These are phyloP conservation scores for Sungouiozyma ichnusensis DNA, from an alignment of 805 yeast species.

Conservation along the genomic window DNA sequence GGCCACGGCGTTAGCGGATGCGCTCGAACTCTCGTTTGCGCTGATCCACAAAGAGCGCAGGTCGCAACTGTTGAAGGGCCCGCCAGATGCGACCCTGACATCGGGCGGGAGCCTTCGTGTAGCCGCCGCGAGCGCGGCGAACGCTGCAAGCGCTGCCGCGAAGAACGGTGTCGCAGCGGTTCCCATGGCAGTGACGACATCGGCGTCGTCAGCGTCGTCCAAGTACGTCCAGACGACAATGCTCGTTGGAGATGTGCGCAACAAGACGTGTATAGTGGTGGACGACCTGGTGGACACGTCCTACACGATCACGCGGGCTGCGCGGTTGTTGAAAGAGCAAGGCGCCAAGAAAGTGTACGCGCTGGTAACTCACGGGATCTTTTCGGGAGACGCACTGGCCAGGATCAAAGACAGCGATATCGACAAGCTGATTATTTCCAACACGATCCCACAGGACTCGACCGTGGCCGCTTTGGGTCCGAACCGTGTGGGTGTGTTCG, in stretches of 20 bases:
- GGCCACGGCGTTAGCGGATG: slow-evolving; percentile 90
- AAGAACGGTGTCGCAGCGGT: not conserved
- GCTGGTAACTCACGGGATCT: slow-evolving; percentile 83
- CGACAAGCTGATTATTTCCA: slow-evolving; percentile 80
- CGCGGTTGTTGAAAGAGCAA: slow-evolving; percentile 80
- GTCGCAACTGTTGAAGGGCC: slow-evolving; percentile 31
- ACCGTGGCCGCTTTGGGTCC: slow-evolving; percentile 41
- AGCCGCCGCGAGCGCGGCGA: slow-evolving; percentile 5
- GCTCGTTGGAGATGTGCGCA: slow-evolving; percentile 92
- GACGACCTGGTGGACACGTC: slow-evolving; percentile 95
- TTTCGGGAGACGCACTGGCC: slow-evolving; percentile 81
- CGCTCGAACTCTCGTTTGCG: slow-evolving; percentile 80
- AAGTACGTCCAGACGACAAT: slow-evolving; percentile 65
- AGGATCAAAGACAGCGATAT: slow-evolving; percentile 58
- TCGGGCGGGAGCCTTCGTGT: slow-evolving; percentile 16
- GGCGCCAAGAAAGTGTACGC: slow-evolving; percentile 86
- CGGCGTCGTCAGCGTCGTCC: slow-evolving; percentile 9
- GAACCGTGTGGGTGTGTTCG: slow-evolving; percentile 65
- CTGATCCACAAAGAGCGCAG: slow-evolving; percentile 90
- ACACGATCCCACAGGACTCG: slow-evolving; percentile 76
- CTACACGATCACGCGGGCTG: slow-evolving; percentile 84
- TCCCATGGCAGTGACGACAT: not conserved
- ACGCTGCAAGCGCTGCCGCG: not conserved
- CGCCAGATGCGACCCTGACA: slow-evolving; percentile 26
- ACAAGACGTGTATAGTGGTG: slow-evolving; percentile 75